Conservation (phyloP, 202 grass and related monocot species). For the Zoysia matrella region DNA sequence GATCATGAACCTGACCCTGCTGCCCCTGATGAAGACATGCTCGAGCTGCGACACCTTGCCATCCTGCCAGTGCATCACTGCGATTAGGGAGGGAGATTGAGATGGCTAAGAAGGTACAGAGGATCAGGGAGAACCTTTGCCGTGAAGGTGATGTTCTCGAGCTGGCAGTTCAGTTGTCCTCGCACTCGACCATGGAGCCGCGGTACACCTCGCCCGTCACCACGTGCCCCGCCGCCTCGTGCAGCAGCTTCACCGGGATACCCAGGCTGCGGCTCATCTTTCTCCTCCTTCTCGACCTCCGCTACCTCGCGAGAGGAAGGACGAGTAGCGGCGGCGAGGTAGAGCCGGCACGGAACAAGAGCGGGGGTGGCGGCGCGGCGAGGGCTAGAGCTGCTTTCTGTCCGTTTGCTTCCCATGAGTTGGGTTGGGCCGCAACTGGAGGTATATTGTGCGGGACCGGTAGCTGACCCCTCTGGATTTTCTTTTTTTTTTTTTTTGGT, state of each 20-base stretch:
- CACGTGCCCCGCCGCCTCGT: conserved; percentile 90
- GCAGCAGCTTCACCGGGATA: conserved; percentile 95
- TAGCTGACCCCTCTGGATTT: no score
- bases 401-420: no score
- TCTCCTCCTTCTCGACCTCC: background rate
- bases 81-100: no score
- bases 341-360: background rate
- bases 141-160: conserved; percentile 88
- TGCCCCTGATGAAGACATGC: conserved; percentile 90
- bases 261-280: conserved; percentile 84
- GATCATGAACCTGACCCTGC: conserved; percentile 97
- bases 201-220: conserved; percentile 95
- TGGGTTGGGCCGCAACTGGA: no score
- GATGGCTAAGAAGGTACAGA: no score
- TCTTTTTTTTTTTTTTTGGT: no score
- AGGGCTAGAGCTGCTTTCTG: background rate
- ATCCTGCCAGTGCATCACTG: conserved; percentile 45
- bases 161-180: conserved; percentile 99
- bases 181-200: conserved; percentile 84
- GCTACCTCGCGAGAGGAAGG: background rate
- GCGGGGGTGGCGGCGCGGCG: background rate
- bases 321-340: background rate
- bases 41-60: conserved; percentile 93
- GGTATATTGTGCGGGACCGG: no score
- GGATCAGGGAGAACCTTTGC: conserved; percentile 51